These are phyloP conservation scores for Nakaseomyces nivariensis DNA, from an alignment of 1,139 yeast genomes.

Conservation along the genomic window DNA sequence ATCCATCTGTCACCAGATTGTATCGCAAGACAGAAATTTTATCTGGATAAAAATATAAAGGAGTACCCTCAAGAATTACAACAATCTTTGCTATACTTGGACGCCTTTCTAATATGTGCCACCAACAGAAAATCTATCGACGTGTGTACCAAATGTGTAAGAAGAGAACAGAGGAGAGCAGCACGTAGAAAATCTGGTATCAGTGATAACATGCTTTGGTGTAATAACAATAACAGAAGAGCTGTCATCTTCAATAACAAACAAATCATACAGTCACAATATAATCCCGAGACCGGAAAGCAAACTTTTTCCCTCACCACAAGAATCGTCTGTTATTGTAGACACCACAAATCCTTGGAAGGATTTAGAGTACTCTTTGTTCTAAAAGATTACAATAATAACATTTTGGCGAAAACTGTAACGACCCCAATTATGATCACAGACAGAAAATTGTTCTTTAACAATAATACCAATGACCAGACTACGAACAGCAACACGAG, in stretches of 20 bases:
- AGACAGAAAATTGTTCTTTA: conserved; percentile 55
- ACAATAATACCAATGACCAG: conserved; percentile 29
- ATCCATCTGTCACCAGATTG: conserved; percentile 79
- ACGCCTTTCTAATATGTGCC: conserved; percentile 54
- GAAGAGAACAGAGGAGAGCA: conserved; percentile 88
- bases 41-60: conserved; percentile 41
- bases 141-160: conserved; percentile 79
- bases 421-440: conserved; percentile 77
- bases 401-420: conserved; percentile 60
- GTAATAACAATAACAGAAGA: conserved; percentile 61
- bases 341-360: conserved; percentile 78
- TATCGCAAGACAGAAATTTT: conserved; percentile 76
- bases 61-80: conserved; percentile 37
- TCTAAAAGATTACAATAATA: conserved; percentile 48
- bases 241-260: conserved; percentile 87
- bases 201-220: conserved; percentile 67
- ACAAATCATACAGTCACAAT: conserved; percentile 70
- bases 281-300: conserved; percentile 33
- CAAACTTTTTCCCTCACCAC: conserved; percentile 65
- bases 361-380: conserved; percentile 73
- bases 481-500: background rate
- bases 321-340: conserved; percentile 87
- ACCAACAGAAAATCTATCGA: conserved; percentile 44
- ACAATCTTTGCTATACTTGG: conserved; percentile 49
- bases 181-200: conserved; percentile 71